These are phyloP conservation scores for Diaporthe citrichinensis DNA, from an alignment of 2,329 filamentous ascomycete genomes.

Conservation along the genomic window DNA sequence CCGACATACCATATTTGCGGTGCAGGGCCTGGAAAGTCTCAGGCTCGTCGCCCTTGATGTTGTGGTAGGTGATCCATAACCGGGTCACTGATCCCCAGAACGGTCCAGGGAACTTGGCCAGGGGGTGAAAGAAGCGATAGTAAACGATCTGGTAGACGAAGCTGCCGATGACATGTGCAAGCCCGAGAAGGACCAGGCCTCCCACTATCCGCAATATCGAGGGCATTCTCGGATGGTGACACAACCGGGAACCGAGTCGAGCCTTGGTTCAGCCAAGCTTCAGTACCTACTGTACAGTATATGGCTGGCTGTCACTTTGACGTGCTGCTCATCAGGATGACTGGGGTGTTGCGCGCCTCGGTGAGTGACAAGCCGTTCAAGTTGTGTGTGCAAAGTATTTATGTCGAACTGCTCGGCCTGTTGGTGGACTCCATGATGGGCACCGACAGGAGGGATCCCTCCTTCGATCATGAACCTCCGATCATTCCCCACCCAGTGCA, in stretches of 20 bases:
- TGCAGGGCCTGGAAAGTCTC: conserved; percentile 57
- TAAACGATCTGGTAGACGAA: conserved; percentile 63
- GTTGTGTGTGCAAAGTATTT: conserved; percentile 4
- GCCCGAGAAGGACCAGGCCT: conserved; percentile 5
- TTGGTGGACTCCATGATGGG: neutral
- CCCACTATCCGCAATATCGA: conserved; percentile 15
- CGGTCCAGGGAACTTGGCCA: conserved; percentile 66
- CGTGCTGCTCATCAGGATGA: neutral
- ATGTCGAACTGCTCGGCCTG: conserved; percentile 1
- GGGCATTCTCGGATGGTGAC: conserved; percentile 13
- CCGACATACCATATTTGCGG: conserved; percentile 57
- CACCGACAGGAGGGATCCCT: neutral
- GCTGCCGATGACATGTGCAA: conserved; percentile 37
- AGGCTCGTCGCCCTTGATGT: conserved; percentile 61
- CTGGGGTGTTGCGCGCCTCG: neutral
- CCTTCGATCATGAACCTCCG: conserved; percentile 6
- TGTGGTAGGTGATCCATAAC: conserved; percentile 68
- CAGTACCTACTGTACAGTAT: neutral
- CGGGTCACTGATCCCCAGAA: conserved; percentile 66
- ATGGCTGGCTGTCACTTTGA: neutral
- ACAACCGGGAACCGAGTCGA: neutral
- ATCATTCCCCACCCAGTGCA: neutral
- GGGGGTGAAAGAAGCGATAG: conserved; percentile 66
- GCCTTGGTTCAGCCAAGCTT: conserved; percentile 2
- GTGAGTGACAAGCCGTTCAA: neutral